phyloP scores from a whole-genome alignment of 2,329 filamentous ascomycete species.

The Ilyonectria mors-panacis region DNA sequence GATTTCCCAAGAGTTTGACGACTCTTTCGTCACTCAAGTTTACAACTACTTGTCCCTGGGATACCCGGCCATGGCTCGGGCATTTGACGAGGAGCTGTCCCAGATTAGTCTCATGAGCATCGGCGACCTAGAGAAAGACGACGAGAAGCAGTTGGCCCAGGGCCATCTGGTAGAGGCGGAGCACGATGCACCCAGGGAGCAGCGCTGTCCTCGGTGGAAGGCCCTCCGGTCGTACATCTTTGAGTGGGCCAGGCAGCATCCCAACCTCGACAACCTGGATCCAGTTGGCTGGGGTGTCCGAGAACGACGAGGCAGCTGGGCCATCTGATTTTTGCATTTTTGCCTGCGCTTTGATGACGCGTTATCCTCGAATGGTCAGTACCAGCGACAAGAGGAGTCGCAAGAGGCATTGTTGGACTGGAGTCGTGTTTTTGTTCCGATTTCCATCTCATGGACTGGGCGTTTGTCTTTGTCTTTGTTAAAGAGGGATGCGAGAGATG shows the following conservation, averaged over 20 bases:
- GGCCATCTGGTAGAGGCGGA: constrained; percentile 80
- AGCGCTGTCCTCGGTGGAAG: constrained; percentile 81
- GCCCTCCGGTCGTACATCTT: constrained; percentile 87
- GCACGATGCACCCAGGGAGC: constrained; percentile 59
- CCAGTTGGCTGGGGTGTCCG: constrained; percentile 78
- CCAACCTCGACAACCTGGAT: constrained; percentile 74
- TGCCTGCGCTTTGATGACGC: neutral
- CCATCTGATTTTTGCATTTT: constrained; percentile 61
- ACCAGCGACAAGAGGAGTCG: constrained; percentile 2
- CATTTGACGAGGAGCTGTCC: constrained; percentile 87
- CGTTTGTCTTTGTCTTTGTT: constrained; percentile 11
- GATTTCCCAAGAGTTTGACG: constrained; percentile 79
- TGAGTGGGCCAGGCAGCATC: constrained; percentile 93
- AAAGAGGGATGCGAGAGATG: constrained; percentile 7
- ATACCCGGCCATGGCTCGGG: constrained; percentile 87
- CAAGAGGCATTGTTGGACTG: constrained; percentile 9
- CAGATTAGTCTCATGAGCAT: constrained; percentile 82
- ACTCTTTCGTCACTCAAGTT: constrained; percentile 92
- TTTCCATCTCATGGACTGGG: constrained; percentile 16
- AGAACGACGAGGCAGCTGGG: constrained; percentile 80
- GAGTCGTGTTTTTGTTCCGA: constrained; percentile 8
- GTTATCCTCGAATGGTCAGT: neutral
- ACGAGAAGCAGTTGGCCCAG: constrained; percentile 72
- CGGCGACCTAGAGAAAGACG: constrained; percentile 79
- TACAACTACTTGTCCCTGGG: constrained; percentile 97